Evolutionary conservation across 2,329 filamentous ascomycete species (phyloP), one percentile per base, ranked within the genome.

Genomic region (Didymosphaeria variabile): DNA sequence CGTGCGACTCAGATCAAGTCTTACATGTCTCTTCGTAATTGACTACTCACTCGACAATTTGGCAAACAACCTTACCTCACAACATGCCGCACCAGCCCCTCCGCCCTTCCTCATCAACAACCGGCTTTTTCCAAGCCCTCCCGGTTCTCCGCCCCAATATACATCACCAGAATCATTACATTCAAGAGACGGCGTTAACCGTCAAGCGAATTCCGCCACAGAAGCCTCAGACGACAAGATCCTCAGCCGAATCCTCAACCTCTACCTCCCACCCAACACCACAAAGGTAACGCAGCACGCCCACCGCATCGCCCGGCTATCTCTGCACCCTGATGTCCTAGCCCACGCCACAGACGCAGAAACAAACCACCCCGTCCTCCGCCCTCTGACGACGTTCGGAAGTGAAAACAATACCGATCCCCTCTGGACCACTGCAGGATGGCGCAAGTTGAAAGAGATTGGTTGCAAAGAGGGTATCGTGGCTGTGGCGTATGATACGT

Each of bases 391-490:
- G 69, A 85, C 85, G 0, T 91, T 91, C 72, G 89, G 90, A 0
- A 59, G 65, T 40, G 81, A 82, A 54, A 85, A 85, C 53, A 67
- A 62, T 5, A 84, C 79, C 7, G 85, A 86, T 50, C 83, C 87
- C 36, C 79, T 92, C 1, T 81, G 90, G 38, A 89, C 89, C 0
- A 84, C 85, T 0, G 84, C 89, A 64, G 90, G 91, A 31, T 93
- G 90, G 90, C 81, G 83, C 42, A 80, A 82, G 44, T 79, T 91
- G 2, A 87, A 89, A 65, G 80, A 83, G 1, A 85, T 88, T 66
- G 87, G 88, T 0, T 83, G 86, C 17, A 73, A 80, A 34, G 84
- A 86, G 63, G 88, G 89, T 0, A 77, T 89, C 5, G 83, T 89
- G 10, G 86, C 87, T 0, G 82, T 85, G 46, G 88, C 86, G 19